Evolutionary conservation across 768 basidiomycete species (phyloP), one percentile per base, ranked within the genome.

Genomic region (Boletus coccyginus): DNA sequence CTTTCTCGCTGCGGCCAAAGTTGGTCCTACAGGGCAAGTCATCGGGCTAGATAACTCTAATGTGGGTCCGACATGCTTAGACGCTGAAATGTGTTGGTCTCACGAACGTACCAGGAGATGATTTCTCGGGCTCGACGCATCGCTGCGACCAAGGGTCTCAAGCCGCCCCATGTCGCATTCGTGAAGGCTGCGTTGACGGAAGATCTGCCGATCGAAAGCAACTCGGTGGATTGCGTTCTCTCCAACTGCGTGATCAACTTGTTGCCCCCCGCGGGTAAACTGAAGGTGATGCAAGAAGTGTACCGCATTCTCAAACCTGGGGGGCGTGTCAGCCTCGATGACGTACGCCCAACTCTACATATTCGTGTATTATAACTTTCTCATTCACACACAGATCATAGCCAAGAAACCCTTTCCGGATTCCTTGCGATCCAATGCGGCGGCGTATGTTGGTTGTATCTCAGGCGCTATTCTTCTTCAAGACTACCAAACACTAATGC

Each of bases 211-310:
- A 75, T 85, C 52, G 65, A 70, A 41, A 73, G 78, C 6, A 66
- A 72, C 50, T 74, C 81, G 0, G 73, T 84, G 17, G 81, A 86
- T 58, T 84, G 81, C 55, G 69, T 86, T 16, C 58, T 84, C 7
- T 83, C 82, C 7, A 86, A 83, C 63, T 84, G 83, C 51, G 81
- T 83, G 4, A 66, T 84, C 63, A 82, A 84, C 61, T 65, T 82
- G 3, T 60, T 84, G 7, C 77, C 81, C 0, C 52, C 51, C 0
- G 64, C 70, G 13, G 78, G 75, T 3, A 84, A 81, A 59, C 65
- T 60, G 5, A 65, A 50, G n/a, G 60, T 79, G 7, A 63, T 83
- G 46, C 74, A 75, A 41, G 84, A 86, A 55, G 69, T 74, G 0
- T 65, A 75, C 47, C 72, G 84, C 12, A 71, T 84, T 3, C 70